Base-by-base conservation (phyloP, 169 alveolate genomes). In the Plasmodium gaboni region DNA sequence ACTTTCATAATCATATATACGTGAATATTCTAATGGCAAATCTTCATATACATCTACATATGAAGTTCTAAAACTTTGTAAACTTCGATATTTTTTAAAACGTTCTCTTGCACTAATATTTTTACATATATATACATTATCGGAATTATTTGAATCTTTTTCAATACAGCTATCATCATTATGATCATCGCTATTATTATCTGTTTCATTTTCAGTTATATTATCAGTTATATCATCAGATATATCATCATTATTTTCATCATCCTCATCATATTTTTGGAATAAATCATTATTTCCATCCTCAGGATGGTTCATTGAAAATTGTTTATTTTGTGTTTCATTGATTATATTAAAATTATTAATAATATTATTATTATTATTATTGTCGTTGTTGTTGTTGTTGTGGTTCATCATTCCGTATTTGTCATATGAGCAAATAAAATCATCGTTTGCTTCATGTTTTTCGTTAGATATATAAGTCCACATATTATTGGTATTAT, bases 31-130 rank as follows among this genome's bases (percentile, higher is more conserved):
- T 51, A 91, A 74, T 12, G 99, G 99, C 19, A 98, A 93, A 60
- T 97, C 96, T 65, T 96, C 98, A 74, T 94, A 96, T n/a, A 98
- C 98, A 89, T 97, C 98, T 98, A 98, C 97, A 48, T 94, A 94
- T 50, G 98, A 96, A 28, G 96, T 95, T 73, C 95, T 96, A 67
- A 98, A 94, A 80, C 97, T 95, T 60, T 95, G 96, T 38, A 98
- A 86, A 17, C 98, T 98, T 85, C 98, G 88, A 94, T 97, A 98
- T 87, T 94, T 95, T 24, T 89, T 94, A 83, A 97, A 98, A 73
- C 98, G 91, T 46, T 94, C 97, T 85, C 94, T 94, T 12, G 97
- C 91, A 26, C 74, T 68, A 42, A 83, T 70, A 15, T 83, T 55
- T 69, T 69, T 67, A 61, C 67, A 22, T 64, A 83, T 48, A 32